Evolutionary conservation across 208 protist species (phyloP).

Genomic region (Acanthamoeba sp.): DNA sequence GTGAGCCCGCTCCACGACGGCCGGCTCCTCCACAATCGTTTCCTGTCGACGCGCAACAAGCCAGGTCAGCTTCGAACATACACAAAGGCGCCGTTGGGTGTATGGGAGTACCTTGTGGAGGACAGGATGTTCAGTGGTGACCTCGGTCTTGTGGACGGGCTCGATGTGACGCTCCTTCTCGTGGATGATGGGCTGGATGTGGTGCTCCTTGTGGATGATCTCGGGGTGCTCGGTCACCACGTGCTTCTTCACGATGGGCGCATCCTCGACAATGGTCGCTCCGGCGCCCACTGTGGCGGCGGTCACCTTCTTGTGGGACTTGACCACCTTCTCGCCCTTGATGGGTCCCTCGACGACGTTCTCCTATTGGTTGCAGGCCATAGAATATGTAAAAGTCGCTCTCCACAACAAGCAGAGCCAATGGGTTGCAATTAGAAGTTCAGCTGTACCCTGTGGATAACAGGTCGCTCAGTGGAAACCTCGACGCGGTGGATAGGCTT

Average conservation of each 20-base stretch:
- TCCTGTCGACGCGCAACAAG: background rate
- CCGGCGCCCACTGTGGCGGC: background rate
- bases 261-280: background rate
- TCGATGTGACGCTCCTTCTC: conserved; percentile 34
- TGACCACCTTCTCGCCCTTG: background rate
- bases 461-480: background rate
- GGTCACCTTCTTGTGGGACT: background rate
- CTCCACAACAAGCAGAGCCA: background rate
- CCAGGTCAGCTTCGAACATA: background rate
- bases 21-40: background rate
- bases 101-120: background rate
- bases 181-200: conserved; percentile 23
- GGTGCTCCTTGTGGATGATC: conserved; percentile 28
- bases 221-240: background rate
- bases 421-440: background rate
- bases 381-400: background rate
- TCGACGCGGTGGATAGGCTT: background rate
- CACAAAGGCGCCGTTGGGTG: background rate
- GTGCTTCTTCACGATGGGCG: conserved; percentile 20
- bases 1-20: background rate
- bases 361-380: background rate
- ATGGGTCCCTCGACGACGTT: background rate
- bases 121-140: conserved; percentile 4
- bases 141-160: conserved; percentile 24
- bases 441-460: background rate